Conservation (phyloP, 176 grass and related monocot genomes). For the Dendrocalamus sinicus region DNA sequence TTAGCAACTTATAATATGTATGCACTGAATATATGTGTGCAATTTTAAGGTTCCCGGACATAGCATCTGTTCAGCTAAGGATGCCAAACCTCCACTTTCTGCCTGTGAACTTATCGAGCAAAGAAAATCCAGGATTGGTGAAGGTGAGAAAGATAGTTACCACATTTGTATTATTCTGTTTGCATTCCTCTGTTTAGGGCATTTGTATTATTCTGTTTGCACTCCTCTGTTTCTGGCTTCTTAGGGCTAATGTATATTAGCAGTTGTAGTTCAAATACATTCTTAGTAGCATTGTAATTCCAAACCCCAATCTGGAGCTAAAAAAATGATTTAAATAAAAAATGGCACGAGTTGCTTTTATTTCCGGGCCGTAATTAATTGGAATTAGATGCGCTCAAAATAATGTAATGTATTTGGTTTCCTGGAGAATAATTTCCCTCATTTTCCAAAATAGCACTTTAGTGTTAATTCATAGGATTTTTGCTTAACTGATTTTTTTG, state of each 20-base stretch:
- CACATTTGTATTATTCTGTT: not conserved
- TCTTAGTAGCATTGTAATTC: not conserved
- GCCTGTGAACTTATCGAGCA: slow-evolving; percentile 80
- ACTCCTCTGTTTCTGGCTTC: not conserved
- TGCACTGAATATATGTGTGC: slow-evolving; percentile 9
- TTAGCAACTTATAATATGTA: not conserved
- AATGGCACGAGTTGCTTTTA: not conserved
- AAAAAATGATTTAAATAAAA: not conserved
- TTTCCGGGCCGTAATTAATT: not conserved
- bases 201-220: not conserved
- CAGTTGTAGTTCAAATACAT: not conserved
- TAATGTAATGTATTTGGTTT: not conserved
- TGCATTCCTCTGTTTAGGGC: not conserved
- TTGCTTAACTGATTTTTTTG: not conserved
- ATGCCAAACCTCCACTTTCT: slow-evolving; percentile 96
- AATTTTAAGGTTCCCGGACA: slow-evolving; percentile 67
- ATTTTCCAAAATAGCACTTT: not conserved
- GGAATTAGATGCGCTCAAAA: not conserved
- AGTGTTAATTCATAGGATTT: not conserved
- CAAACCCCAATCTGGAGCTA: not conserved
- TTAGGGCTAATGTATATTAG: not conserved
- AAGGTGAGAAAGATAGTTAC: slow-evolving; percentile 59
- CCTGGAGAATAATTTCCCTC: not conserved
- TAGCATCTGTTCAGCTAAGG: slow-evolving; percentile 79
- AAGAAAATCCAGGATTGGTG: slow-evolving; percentile 77